Evolutionary conservation across 1,284 basidiomycete species (phyloP).

Genomic region (Inonotus obliquus): DNA sequence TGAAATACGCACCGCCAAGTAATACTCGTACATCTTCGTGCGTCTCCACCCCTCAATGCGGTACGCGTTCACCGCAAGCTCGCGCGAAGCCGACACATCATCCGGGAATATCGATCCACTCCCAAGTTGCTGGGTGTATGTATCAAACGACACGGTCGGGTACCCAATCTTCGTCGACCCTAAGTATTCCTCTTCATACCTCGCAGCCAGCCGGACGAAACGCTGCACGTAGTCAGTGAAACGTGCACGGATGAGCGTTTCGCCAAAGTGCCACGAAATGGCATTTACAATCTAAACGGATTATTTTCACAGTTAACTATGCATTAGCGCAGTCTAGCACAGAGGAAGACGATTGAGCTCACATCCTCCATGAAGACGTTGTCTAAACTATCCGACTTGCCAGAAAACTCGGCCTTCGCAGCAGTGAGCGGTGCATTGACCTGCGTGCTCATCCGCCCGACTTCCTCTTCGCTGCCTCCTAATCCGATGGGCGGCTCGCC

Average conservation of each 20-base stretch:
- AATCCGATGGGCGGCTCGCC: slow-evolving; percentile 43
- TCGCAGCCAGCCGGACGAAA: slow-evolving; percentile 72
- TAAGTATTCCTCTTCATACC: slow-evolving; percentile 72
- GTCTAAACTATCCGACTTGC: slow-evolving; percentile 67
- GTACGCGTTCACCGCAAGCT: slow-evolving; percentile 62
- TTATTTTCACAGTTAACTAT: not conserved
- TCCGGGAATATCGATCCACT: slow-evolving; percentile 68
- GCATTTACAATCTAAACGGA: slow-evolving; percentile 57
- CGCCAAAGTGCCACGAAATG: slow-evolving; percentile 73
- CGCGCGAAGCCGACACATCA: slow-evolving; percentile 50
- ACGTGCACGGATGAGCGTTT: slow-evolving; percentile 70
- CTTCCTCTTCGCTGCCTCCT: slow-evolving; percentile 57
- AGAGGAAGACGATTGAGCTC: slow-evolving; percentile 28
- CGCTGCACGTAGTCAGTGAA: slow-evolving; percentile 74
- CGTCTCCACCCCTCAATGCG: slow-evolving; percentile 79
- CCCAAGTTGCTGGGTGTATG: slow-evolving; percentile 45
- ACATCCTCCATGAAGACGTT: slow-evolving; percentile 91
- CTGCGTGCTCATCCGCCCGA: slow-evolving; percentile 39
- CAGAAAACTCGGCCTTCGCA: slow-evolving; percentile 45
- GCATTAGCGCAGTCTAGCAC: not conserved
- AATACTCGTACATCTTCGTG: slow-evolving; percentile 64
- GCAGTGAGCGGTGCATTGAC: slow-evolving; percentile 25
- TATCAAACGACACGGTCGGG: slow-evolving; percentile 41
- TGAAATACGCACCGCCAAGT: slow-evolving; percentile 43
- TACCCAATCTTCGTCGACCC: slow-evolving; percentile 66